Percentiles rank a stretch among this genome's conserved stretches.
Evolutionary conservation across 169 alveolate genomes (phyloP).

Genomic region (Plasmodium vivax): DNA sequence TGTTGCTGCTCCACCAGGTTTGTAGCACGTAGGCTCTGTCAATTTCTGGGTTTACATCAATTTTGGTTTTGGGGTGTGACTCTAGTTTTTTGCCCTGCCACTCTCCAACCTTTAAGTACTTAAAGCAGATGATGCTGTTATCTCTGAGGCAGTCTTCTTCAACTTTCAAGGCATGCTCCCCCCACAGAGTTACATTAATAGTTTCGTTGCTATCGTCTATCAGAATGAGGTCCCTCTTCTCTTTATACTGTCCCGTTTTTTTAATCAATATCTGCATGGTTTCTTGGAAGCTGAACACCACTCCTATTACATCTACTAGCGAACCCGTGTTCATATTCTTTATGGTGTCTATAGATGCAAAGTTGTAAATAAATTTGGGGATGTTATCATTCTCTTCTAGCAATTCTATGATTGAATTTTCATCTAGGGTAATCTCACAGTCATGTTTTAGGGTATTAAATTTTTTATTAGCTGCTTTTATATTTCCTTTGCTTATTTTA

Average conservation of each 20-base stretch:
- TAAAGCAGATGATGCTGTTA: slow-evolving; percentile 39
- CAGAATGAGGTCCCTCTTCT: slow-evolving; percentile 78
- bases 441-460: slow-evolving; percentile 81
- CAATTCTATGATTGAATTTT: slow-evolving; percentile 79
- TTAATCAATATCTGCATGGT: slow-evolving; percentile 21
- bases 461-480: slow-evolving; percentile 82
- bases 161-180: slow-evolving; percentile 49
- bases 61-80: slow-evolving; percentile 77
- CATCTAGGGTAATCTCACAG: slow-evolving; percentile 83
- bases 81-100: slow-evolving; percentile 86
- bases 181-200: slow-evolving; percentile 83
- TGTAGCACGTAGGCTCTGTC: slow-evolving; percentile 77
- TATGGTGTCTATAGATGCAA: slow-evolving; percentile 76
- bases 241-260: slow-evolving; percentile 77
- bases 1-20: slow-evolving; percentile 83
- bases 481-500: slow-evolving; percentile 83
- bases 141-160: slow-evolving; percentile 34
- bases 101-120: slow-evolving; percentile 79
- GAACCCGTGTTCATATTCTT: slow-evolving; percentile 77
- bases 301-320: slow-evolving; percentile 81
- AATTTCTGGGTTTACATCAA: slow-evolving; percentile 78
- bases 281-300: slow-evolving; percentile 71
- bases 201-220: slow-evolving; percentile 78
- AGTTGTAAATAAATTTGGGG: slow-evolving; percentile 79
- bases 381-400: slow-evolving; percentile 79